These are phyloP conservation scores for Priceomyces fermenticarens DNA, from an alignment of 805 yeast genomes.

Conservation along the genomic window DNA sequence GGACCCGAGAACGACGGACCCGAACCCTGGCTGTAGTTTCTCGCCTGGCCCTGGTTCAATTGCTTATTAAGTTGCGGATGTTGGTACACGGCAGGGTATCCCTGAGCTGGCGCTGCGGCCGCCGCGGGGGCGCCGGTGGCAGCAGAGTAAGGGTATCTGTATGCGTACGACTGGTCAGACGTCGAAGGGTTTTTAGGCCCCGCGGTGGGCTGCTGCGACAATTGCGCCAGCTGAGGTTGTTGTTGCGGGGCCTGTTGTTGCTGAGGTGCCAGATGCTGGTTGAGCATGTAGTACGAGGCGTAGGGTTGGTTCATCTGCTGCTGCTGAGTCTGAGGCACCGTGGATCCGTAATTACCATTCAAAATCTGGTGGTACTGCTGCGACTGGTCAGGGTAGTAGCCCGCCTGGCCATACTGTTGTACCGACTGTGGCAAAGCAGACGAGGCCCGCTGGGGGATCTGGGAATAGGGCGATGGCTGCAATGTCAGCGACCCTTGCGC, in stretches of 20 bases:
- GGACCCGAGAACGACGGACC: conserved; percentile 12
- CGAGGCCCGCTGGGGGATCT: conserved; percentile 7
- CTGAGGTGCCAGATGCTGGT: conserved; percentile 9
- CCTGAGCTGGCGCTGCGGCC: conserved; percentile 19
- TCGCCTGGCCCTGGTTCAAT: conserved; percentile 25
- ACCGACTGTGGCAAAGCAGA: conserved; percentile 8
- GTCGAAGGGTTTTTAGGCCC: conserved; percentile 3
- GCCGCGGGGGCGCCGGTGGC: conserved; percentile 8
- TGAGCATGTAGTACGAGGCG: conserved; percentile 16
- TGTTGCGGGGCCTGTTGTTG: conserved; percentile 5
- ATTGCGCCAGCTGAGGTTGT: conserved; percentile 6
- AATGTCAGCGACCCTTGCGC: conserved; percentile 4
- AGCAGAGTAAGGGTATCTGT: conserved; percentile 9
- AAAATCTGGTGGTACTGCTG: conserved; percentile 13
- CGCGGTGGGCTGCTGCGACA: conserved; percentile 6
- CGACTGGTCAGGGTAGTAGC: conserved; percentile 14
- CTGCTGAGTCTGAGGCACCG: conserved; percentile 9
- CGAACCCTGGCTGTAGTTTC: conserved; percentile 17
- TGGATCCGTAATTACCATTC: conserved; percentile 8
- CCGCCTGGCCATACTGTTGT: conserved; percentile 15
- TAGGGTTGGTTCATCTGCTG: conserved; percentile 12
- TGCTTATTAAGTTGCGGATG: conserved; percentile 20
- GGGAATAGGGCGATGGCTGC: conserved; percentile 19
- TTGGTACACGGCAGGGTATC: conserved; percentile 17
- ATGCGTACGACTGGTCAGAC: conserved; percentile 8